Evolutionary conservation across 164 flowering plant genomes (phyloP).

Genomic region (Hamamelis virginiana): DNA sequence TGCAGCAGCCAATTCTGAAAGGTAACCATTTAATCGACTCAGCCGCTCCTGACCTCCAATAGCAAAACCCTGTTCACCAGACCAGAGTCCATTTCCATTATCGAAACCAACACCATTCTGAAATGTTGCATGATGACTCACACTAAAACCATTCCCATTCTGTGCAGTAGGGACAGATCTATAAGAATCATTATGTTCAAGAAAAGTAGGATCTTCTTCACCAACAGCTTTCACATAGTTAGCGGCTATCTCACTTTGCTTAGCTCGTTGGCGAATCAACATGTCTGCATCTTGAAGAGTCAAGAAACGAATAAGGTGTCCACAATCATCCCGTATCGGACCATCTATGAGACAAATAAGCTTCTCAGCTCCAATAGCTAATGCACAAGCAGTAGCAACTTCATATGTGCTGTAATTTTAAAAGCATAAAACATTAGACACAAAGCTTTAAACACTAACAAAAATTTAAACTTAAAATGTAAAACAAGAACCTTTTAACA

Average conservation of each 20-base stretch:
- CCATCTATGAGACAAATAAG: slow-evolving; percentile 94
- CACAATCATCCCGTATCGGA: slow-evolving; percentile 80
- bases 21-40: slow-evolving; percentile 77
- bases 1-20: slow-evolving; percentile 96
- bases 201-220: slow-evolving; percentile 39
- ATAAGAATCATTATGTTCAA: slow-evolving; percentile 27
- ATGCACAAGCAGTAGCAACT: slow-evolving; percentile 97
- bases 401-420: slow-evolving; percentile 81
- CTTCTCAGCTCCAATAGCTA: slow-evolving; percentile 95
- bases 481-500: background rate
- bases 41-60: slow-evolving; percentile 87
- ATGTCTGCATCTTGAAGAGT: slow-evolving; percentile 88
- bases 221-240: slow-evolving; percentile 88
- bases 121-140: slow-evolving; percentile 48
- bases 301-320: slow-evolving; percentile 74
- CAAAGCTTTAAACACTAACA: background rate
- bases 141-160: slow-evolving; percentile 36
- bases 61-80: slow-evolving; percentile 93
- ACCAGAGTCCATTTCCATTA: slow-evolving; percentile 82
- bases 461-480: background rate
- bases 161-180: slow-evolving; percentile 24
- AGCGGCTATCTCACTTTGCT: slow-evolving; percentile 95
- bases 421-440: slow-evolving; percentile 1
- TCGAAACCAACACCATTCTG: slow-evolving; percentile 96
- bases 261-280: slow-evolving; percentile 71